phyloP scores from a whole-genome alignment of 2,329 filamentous ascomycete species.

The Fonsecaea monophora region DNA sequence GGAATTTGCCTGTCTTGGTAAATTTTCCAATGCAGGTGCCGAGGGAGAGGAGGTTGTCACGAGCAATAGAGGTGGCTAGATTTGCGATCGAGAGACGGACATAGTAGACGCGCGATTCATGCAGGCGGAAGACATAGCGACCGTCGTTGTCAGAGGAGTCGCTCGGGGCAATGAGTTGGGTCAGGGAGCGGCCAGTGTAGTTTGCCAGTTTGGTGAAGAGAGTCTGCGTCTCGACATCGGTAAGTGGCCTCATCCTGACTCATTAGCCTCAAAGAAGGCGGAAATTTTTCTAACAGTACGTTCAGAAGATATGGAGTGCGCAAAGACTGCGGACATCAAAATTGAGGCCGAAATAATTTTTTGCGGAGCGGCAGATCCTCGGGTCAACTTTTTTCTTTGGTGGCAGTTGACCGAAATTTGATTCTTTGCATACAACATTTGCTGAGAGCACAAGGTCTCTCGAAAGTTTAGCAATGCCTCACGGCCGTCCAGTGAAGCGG shows the following conservation, averaged over 20 bases:
- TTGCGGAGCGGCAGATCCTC: constrained; percentile 21
- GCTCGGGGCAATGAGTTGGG: constrained; percentile 79
- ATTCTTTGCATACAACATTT: background rate
- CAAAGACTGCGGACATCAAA: background rate
- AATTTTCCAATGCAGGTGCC: constrained; percentile 93
- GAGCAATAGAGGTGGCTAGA: constrained; percentile 82
- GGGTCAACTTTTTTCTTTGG: constrained; percentile 6
- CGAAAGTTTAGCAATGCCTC: constrained; percentile 48
- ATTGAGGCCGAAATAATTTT: constrained; percentile 13
- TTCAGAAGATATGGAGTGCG: background rate
- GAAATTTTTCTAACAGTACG: background rate
- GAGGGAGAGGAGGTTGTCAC: constrained; percentile 82
- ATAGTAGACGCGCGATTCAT: constrained; percentile 87
- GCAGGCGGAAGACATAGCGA: constrained; percentile 83
- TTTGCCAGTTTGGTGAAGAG: constrained; percentile 92
- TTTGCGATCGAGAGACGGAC: constrained; percentile 89
- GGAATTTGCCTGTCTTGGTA: constrained; percentile 95
- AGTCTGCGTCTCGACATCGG: constrained; percentile 68
- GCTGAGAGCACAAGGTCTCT: background rate
- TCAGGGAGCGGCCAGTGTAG: constrained; percentile 87
- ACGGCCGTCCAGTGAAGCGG: constrained; percentile 56
- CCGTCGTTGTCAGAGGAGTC: constrained; percentile 72
- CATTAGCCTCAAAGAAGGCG: background rate
- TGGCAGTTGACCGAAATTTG: constrained; percentile 12
- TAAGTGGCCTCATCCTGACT: constrained; percentile 76